Conservation (phyloP, 2,329 filamentous ascomycete genomes). For the Chrysoporthe puriensis region DNA sequence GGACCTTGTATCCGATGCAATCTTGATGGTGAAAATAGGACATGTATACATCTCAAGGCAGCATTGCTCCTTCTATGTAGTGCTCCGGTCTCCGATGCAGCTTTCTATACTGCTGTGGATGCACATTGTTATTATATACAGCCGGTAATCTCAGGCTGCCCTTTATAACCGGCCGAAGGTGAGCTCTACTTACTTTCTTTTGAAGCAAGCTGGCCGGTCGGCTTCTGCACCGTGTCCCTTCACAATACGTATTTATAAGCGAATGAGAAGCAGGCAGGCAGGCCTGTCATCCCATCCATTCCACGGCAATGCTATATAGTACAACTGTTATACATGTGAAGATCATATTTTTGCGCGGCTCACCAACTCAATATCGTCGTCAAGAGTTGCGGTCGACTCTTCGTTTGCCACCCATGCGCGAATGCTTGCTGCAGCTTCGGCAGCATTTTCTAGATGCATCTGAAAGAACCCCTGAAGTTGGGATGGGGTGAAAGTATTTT, state of each 20-base stretch:
- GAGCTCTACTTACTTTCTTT: background rate
- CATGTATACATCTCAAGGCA: background rate
- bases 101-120: background rate
- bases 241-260: too few species aligned
- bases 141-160: background rate
- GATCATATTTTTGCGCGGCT: constrained; percentile 7
- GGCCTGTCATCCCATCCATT: background rate
- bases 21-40: background rate
- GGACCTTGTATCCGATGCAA: background rate
- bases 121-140: background rate
- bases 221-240: background rate
- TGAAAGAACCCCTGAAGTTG: constrained; percentile 43
- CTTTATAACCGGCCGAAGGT: background rate
- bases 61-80: background rate
- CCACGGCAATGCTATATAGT: constrained; percentile 6
- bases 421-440: constrained; percentile 34
- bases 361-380: constrained; percentile 27
- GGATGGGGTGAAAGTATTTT: constrained; percentile 41
- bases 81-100: too few species aligned
- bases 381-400: constrained; percentile 7
- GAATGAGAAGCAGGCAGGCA: too few species aligned
- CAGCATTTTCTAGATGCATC: constrained; percentile 38
- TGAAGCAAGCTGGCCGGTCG: background rate
- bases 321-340: constrained; percentile 3
- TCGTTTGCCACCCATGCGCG: constrained; percentile 23